A percentile compares a stretch with the other conserved stretches of the same genome.
Conservation (phyloP, 352 stramenopile species). For the Phytophthora fragariae region DNA sequence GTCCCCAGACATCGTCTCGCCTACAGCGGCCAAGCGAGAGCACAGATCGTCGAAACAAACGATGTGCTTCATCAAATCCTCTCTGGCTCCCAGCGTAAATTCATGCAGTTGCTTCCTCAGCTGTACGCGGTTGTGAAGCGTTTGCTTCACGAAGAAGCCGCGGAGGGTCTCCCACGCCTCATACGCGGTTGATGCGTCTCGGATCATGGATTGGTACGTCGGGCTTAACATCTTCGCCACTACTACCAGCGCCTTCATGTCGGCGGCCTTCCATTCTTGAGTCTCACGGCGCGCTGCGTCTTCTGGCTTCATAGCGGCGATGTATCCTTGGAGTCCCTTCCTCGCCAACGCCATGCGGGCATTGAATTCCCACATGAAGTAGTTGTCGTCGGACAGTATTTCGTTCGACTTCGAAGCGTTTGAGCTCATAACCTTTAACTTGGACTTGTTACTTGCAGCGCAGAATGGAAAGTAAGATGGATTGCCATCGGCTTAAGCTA, state of each 20-base stretch:
- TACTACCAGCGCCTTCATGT: neutral
- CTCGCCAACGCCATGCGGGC: no score
- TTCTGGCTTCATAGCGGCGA: no score
- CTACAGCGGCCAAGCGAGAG: slow-evolving; percentile 4
- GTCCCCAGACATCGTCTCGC: slow-evolving; percentile 10
- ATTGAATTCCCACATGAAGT: no score
- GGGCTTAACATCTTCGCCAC: slow-evolving; percentile 10
- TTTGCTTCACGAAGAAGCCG: slow-evolving; percentile 30
- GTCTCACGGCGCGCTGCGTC: no score
- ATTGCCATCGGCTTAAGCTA: neutral
- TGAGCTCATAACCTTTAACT: neutral
- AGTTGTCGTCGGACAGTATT: no score
- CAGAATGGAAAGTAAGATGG: neutral
- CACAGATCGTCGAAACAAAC: slow-evolving; percentile 31
- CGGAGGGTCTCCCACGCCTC: slow-evolving; percentile 26
- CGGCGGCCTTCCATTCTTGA: neutral
- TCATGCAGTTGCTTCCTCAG: slow-evolving; percentile 30
- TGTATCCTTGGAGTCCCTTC: no score
- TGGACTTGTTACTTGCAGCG: neutral
- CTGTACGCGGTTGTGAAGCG: slow-evolving; percentile 25
- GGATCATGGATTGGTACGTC: slow-evolving; percentile 18
- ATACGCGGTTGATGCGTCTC: neutral
- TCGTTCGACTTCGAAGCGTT: no score
- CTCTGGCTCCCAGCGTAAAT: slow-evolving; percentile 6
- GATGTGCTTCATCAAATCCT: slow-evolving; percentile 22